Conservation (phyloP, 768 basidiomycete species). For the Boletus vinaceobasis region DNA sequence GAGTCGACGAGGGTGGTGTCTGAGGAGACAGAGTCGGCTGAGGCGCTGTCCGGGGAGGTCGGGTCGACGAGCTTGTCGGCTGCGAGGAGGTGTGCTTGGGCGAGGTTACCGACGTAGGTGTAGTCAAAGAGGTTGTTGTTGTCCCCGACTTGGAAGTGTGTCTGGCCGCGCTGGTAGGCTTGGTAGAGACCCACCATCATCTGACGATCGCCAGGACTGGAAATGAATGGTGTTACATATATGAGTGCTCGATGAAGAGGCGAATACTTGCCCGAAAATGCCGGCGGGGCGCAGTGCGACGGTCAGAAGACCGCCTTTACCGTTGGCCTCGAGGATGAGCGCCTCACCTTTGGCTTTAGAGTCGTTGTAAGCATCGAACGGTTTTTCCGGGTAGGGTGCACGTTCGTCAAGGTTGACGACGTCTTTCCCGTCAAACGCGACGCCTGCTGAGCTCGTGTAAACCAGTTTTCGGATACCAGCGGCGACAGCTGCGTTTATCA, state of each 20-base stretch:
- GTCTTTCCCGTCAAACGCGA: slow-evolving; percentile 81
- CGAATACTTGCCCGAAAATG: slow-evolving; percentile 79
- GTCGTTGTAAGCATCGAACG: slow-evolving; percentile 89
- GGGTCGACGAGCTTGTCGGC: slow-evolving; percentile 73
- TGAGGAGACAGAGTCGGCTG: slow-evolving; percentile 8
- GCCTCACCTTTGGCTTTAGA: slow-evolving; percentile 90
- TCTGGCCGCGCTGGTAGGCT: slow-evolving; percentile 78
- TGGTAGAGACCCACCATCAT: slow-evolving; percentile 74
- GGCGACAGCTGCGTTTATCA: slow-evolving; percentile 78
- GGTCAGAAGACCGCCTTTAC: slow-evolving; percentile 77
- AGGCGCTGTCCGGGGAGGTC: slow-evolving; percentile 35
- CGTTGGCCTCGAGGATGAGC: slow-evolving; percentile 82
- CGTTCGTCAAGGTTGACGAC: slow-evolving; percentile 89
- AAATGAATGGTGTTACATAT: neutral
- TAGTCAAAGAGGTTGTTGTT: slow-evolving; percentile 94
- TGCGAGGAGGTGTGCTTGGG: slow-evolving; percentile 89
- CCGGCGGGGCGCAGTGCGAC: slow-evolving; percentile 90
- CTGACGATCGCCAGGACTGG: slow-evolving; percentile 89
- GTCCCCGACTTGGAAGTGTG: slow-evolving; percentile 89
- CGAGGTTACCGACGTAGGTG: slow-evolving; percentile 96
- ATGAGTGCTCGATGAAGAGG: slow-evolving; percentile 3
- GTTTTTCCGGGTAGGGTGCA: slow-evolving; percentile 63
- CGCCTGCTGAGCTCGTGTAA: slow-evolving; percentile 91
- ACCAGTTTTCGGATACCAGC: slow-evolving; percentile 81
- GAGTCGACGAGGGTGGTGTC: slow-evolving; percentile 40